Evolutionary conservation across 768 basidiomycete genomes (phyloP), one percentile per base, ranked within the genome.

Genomic region (Leucocoprinus sp.): DNA sequence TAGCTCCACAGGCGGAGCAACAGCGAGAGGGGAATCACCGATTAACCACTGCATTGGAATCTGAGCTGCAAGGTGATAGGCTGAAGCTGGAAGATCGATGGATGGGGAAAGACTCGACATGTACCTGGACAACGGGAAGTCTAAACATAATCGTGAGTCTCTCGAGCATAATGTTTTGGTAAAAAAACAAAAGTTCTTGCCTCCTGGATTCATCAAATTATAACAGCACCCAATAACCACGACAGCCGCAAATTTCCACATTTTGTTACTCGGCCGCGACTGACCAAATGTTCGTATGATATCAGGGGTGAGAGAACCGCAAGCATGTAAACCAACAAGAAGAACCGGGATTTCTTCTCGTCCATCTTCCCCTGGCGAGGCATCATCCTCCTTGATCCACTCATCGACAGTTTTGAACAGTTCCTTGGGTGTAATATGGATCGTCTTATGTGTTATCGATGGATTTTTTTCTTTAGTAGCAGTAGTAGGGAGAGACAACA

Each of bases 141-240:
- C 83, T 76, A 42, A 36, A 46, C 21, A 46, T 37, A 39, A 3
- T 12, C 3, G 21, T 29, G 14, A 23, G 31, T 48, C 18, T 23
- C 46, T 37, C 31, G 37, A 43, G n/a, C n/a, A 7, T 27, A 17
- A 28, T 17, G 24, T 15, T 11, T 28, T 17, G 27, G 18, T 11
- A 18, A 18, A 50, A 33, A 44, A 45, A 43, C 47, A 35, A 46
- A 26, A 35, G 21, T 36, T 59, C 64, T 5, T 37, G 76, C 82
- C 81, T 55, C 66, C 53, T 8, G 70, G 61, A 23, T 66, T 61
- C 64, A 87, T 72, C 51, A 84, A 67, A 56, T 88, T 87, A 59
- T 88, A 89, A 59, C 86, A 89, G 50, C 86, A 89, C 2, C 86
- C 84, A 12, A 87, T 84, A 6, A 78, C 69, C 34, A 84, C 70